Percentiles rank a stretch among this genome's conserved stretches.
These are phyloP conservation scores for Talaromyces stipitatus DNA, from an alignment of 495 filamentous ascomycete species.

Conservation along the genomic window DNA sequence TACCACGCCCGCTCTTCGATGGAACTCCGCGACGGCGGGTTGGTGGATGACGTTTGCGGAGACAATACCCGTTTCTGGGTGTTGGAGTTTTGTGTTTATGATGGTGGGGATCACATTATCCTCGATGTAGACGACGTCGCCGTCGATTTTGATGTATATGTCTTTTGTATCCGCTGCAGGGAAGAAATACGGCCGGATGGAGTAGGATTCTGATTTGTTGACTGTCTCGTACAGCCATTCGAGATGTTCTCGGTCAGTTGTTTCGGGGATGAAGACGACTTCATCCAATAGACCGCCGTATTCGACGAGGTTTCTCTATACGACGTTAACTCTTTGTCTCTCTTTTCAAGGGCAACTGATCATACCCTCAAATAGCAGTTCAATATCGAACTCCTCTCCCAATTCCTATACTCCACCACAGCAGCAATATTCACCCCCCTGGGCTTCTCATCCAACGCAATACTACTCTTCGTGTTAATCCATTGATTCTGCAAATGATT, in stretches of 20 bases:
- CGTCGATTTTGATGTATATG: conserved; percentile 50
- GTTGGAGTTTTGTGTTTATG: conserved; percentile 42
- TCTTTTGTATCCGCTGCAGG: conserved; percentile 13
- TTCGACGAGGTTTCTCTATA: conserved; percentile 39
- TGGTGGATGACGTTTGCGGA: conserved; percentile 48
- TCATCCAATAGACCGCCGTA: conserved; percentile 48
- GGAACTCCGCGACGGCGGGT: conserved; percentile 23
- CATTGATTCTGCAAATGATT: not conserved
- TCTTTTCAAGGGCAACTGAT: not conserved
- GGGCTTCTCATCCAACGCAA: conserved; percentile 33
- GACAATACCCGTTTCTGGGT: conserved; percentile 37
- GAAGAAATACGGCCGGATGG: conserved; percentile 12
- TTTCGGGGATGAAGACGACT: conserved; percentile 46
- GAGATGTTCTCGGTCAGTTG: conserved; percentile 34
- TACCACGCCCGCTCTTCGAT: conserved; percentile 25
- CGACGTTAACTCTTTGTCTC: not conserved
- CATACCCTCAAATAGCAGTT: conserved; percentile 45
- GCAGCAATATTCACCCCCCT: conserved; percentile 37
- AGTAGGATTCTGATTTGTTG: conserved; percentile 19
- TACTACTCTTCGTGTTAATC: not conserved
- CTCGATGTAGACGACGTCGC: conserved; percentile 47
- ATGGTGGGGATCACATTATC: conserved; percentile 45
- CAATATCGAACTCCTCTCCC: conserved; percentile 38
- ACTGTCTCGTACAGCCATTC: conserved; percentile 32
- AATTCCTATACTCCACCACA: conserved; percentile 41